Percentiles rank a stretch among this genome's conserved stretches.
These are phyloP conservation scores for Salvia rosmarinus DNA, from an alignment of 257 asterid species.

Conservation along the genomic window DNA sequence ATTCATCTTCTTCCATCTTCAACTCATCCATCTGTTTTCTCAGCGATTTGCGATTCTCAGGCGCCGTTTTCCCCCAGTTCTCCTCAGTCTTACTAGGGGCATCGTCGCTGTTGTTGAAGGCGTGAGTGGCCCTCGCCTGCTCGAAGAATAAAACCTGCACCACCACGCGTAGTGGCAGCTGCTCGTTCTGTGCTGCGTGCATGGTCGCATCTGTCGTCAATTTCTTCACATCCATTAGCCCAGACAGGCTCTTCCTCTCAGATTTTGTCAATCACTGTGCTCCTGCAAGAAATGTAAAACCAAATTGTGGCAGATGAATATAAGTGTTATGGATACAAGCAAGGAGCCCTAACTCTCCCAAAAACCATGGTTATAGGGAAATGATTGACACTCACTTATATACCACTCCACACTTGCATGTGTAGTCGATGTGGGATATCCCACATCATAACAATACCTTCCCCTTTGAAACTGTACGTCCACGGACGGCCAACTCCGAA, in stretches of 20 bases:
- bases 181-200: slow-evolving; percentile 94
- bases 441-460: no score
- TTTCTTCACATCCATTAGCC: slow-evolving; percentile 75
- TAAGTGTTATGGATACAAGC: no score
- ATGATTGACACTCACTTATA: no score
- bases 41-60: slow-evolving; percentile 48
- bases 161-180: slow-evolving; percentile 77
- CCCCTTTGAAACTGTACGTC: no score
- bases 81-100: slow-evolving; percentile 43
- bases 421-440: no score
- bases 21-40: slow-evolving; percentile 52
- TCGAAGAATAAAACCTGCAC: slow-evolving; percentile 83
- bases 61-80: slow-evolving; percentile 47
- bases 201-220: slow-evolving; percentile 65
- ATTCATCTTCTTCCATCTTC: slow-evolving; percentile 57
- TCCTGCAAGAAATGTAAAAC: slow-evolving; percentile 40
- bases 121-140: slow-evolving; percentile 57
- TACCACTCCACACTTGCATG: no score
- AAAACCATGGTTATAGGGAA: no score
- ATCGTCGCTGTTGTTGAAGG: slow-evolving; percentile 38
- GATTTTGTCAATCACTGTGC: slow-evolving; percentile 63
- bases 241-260: slow-evolving; percentile 74
- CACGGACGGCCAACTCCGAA: no score
- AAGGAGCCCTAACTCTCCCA: no score
- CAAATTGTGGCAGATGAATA: no score